These are phyloP conservation scores for Ceratocystis harringtonii DNA, from an alignment of 2,329 filamentous ascomycete genomes.

Conservation along the genomic window DNA sequence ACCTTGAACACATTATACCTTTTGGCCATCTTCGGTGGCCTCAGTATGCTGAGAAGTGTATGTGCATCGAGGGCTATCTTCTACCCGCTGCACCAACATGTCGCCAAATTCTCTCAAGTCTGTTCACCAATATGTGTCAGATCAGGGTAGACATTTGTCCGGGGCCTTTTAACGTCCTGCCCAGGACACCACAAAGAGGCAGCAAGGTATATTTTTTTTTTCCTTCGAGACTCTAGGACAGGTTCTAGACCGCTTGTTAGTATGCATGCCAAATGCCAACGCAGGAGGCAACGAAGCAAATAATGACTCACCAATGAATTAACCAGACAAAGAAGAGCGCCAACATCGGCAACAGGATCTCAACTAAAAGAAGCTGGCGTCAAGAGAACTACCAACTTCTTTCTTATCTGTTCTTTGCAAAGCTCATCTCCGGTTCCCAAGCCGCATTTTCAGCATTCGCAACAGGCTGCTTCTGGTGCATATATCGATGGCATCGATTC, in stretches of 20 bases:
- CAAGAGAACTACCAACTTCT: not conserved
- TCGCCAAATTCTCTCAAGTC: not conserved
- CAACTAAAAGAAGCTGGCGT: not conserved
- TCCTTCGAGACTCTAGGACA: not conserved
- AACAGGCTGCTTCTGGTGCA: no score
- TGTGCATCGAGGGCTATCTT: not conserved
- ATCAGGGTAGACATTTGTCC: not conserved
- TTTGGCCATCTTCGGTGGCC: not conserved
- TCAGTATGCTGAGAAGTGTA: not conserved
- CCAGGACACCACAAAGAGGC: conserved; percentile 22
- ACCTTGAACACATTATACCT: not conserved
- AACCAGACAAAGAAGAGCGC: not conserved
- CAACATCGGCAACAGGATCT: not conserved
- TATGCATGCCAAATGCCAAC: not conserved
- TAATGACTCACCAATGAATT: not conserved
- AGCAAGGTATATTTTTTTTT: not conserved
- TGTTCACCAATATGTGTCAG: not conserved
- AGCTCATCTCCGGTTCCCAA: not conserved
- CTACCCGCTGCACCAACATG: not conserved
- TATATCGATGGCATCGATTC: no score
- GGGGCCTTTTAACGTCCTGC: conserved; percentile 26
- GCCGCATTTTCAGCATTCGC: no score
- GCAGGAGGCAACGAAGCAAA: not conserved
- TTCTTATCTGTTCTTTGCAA: not conserved
- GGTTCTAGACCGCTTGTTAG: not conserved